A percentile compares a stretch with the other conserved stretches of the same genome.
These are phyloP conservation scores for Lomentospora prolificans DNA, from an alignment of 2,329 filamentous ascomycete species.

Conservation along the genomic window DNA sequence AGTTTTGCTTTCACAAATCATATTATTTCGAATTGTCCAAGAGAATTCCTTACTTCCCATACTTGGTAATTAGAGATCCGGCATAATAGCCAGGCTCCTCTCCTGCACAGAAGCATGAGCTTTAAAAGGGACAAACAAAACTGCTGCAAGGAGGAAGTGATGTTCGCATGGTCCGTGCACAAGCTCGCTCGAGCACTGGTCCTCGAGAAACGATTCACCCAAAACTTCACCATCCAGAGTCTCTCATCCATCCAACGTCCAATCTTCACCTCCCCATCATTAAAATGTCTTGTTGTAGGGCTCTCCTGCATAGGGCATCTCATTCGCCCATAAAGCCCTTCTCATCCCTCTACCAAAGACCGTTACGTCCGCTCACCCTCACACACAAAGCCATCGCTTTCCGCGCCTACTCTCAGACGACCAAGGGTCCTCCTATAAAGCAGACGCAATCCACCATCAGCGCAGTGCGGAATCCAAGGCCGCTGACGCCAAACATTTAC, in stretches of 20 bases:
- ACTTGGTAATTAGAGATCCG: too few species aligned
- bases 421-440: neutral
- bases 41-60: too few species aligned
- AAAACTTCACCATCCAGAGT: neutral
- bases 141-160: too few species aligned
- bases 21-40: too few species aligned
- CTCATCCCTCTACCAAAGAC: neutral
- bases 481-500: neutral
- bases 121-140: too few species aligned
- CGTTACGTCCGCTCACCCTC: neutral
- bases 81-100: too few species aligned
- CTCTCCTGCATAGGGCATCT: neutral
- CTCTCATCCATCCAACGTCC: neutral
- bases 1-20: too few species aligned
- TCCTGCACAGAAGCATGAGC: too few species aligned
- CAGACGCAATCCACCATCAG: neutral
- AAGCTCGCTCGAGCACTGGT: neutral
- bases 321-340: neutral
- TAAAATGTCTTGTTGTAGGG: constrained; percentile 5
- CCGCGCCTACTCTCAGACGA: neutral
- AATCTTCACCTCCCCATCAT: neutral
- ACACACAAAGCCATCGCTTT: neutral
- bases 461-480: neutral
- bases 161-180: neutral
- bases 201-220: too few species aligned